Percentiles rank a stretch among this genome's conserved stretches.
Evolutionary conservation across 805 yeast species (phyloP).

Genomic region (Ogataea nakhonphanomensis): DNA sequence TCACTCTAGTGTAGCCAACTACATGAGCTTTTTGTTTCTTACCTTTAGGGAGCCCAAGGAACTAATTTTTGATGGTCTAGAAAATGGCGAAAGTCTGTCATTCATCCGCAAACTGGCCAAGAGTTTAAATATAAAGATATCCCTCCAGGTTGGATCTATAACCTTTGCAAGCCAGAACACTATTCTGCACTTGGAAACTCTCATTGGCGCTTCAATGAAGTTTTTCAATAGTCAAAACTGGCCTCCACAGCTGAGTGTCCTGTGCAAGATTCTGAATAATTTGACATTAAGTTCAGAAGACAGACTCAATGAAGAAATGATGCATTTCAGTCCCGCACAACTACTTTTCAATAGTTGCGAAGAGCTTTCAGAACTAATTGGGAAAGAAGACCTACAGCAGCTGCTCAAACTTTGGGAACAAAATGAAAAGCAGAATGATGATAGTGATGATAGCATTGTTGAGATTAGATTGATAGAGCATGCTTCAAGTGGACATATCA

Average conservation of each 20-base stretch:
- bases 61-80: constrained; percentile 19
- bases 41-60: constrained; percentile 16
- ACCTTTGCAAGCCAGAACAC: constrained; percentile 7
- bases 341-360: constrained; percentile 12
- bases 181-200: constrained; percentile 17
- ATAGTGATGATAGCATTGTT: constrained; percentile 16
- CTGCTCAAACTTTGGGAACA: constrained; percentile 18
- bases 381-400: constrained; percentile 8
- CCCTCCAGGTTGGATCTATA: constrained; percentile 13
- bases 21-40: constrained; percentile 18
- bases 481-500: background rate
- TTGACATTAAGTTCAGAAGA: constrained; percentile 10
- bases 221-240: constrained; percentile 16
- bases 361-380: constrained; percentile 11
- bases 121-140: constrained; percentile 6
- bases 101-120: constrained; percentile 12
- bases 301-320: constrained; percentile 9
- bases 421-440: constrained; percentile 14
- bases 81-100: constrained; percentile 12
- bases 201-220: constrained; percentile 18
- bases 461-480: background rate
- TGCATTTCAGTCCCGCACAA: constrained; percentile 11
- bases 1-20: constrained; percentile 10
- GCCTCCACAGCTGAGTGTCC: constrained; percentile 19
- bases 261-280: constrained; percentile 18